A percentile compares a stretch with the other conserved stretches of the same genome.
phyloP scores from a whole-genome alignment of 208 protist species.

The Leishmania major region DNA sequence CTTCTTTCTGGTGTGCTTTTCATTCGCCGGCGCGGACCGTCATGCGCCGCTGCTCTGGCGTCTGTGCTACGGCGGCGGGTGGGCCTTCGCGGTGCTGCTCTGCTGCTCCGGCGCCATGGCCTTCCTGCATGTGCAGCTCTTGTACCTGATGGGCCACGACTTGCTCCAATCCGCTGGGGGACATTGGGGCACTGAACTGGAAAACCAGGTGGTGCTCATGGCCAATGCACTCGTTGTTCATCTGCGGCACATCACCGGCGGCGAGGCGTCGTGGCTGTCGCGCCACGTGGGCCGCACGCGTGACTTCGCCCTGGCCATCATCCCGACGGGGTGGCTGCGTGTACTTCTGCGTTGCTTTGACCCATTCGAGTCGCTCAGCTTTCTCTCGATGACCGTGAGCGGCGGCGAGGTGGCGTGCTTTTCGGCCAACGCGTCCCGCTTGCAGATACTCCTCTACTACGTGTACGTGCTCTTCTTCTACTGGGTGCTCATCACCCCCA shows the following conservation, averaged over 20 bases:
- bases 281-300: conserved; percentile 12
- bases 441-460: conserved; percentile 64
- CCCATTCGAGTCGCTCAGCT: conserved; percentile 68
- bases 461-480: conserved; percentile 74
- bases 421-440: conserved; percentile 35
- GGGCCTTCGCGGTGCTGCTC: conserved; percentile 57
- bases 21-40: conserved; percentile 47
- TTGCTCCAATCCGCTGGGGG: conserved; percentile 51
- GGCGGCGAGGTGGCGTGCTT: conserved; percentile 50
- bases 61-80: conserved; percentile 44
- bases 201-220: conserved; percentile 40
- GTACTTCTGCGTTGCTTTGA: conserved; percentile 53
- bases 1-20: conserved; percentile 64
- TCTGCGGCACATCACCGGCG: conserved; percentile 32
- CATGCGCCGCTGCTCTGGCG: conserved; percentile 50
- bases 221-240: conserved; percentile 20
- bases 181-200: conserved; percentile 64
- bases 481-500: conserved; percentile 79
- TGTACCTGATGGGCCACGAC: conserved; percentile 55
- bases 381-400: conserved; percentile 51
- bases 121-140: conserved; percentile 45
- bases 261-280: conserved; percentile 15
- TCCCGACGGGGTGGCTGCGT: conserved; percentile 23
- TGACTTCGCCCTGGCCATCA: conserved; percentile 21
- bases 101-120: conserved; percentile 54